phyloP scores from a whole-genome alignment of 805 yeast species.

The Suhomyces pyralidae region DNA sequence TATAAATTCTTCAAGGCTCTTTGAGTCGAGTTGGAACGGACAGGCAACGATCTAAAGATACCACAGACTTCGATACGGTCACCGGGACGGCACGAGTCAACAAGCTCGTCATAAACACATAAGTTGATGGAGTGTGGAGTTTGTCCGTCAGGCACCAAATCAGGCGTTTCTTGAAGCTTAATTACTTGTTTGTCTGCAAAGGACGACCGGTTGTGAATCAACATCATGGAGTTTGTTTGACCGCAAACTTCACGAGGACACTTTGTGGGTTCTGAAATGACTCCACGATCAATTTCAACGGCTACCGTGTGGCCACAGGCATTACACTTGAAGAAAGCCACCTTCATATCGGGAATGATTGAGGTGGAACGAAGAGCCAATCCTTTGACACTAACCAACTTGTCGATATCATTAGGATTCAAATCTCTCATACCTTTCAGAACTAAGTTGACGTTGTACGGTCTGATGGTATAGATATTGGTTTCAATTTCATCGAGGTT shows the following conservation, averaged over 20 bases:
- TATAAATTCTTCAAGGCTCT: slow-evolving; percentile 78
- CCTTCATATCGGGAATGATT: slow-evolving; percentile 96
- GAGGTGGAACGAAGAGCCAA: slow-evolving; percentile 85
- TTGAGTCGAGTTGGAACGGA: slow-evolving; percentile 80
- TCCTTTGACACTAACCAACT: slow-evolving; percentile 87
- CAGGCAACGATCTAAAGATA: slow-evolving; percentile 88
- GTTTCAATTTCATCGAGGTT: slow-evolving; percentile 71
- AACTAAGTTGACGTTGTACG: slow-evolving; percentile 70
- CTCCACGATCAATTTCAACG: slow-evolving; percentile 92
- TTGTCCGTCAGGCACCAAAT: slow-evolving; percentile 95
- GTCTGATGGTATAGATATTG: slow-evolving; percentile 81
- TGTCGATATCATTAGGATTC: slow-evolving; percentile 52
- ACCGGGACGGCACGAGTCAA: slow-evolving; percentile 93
- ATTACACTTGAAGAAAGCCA: slow-evolving; percentile 91
- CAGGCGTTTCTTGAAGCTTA: slow-evolving; percentile 93
- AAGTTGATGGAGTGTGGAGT: slow-evolving; percentile 95
- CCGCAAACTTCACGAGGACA: slow-evolving; percentile 91
- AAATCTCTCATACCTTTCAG: slow-evolving; percentile 24
- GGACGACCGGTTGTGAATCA: slow-evolving; percentile 86
- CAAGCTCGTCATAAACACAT: slow-evolving; percentile 93
- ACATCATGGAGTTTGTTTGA: slow-evolving; percentile 79
- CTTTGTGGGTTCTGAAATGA: slow-evolving; percentile 85
- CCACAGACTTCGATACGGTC: slow-evolving; percentile 96
- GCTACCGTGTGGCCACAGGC: slow-evolving; percentile 92
- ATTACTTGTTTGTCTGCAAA: slow-evolving; percentile 96